A percentile compares a stretch with the other conserved stretches of the same genome.
Conservation (phyloP, 1,284 basidiomycete genomes). For the Salmacisia buchloeana region DNA sequence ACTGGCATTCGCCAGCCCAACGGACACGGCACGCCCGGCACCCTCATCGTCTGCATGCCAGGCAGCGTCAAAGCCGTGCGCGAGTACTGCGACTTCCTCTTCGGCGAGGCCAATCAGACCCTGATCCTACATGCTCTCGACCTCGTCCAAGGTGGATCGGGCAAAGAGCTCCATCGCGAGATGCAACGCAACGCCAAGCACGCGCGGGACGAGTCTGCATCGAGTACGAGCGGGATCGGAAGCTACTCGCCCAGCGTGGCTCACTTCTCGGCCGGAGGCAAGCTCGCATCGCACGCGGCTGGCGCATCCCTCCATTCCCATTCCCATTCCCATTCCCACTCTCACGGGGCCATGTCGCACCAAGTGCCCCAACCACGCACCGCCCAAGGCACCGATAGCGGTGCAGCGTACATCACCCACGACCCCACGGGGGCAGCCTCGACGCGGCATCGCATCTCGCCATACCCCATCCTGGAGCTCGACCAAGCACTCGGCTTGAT, state of each 20-base stretch:
- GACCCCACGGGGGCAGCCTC: constrained; percentile 58
- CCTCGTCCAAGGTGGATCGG: constrained; percentile 66
- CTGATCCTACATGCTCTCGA: constrained; percentile 69
- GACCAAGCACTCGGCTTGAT: constrained; percentile 63
- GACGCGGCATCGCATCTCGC: constrained; percentile 56
- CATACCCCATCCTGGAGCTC: constrained; percentile 67
- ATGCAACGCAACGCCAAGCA: constrained; percentile 15
- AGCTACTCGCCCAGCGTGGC: constrained; percentile 4
- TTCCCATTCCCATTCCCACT: constrained; percentile 11
- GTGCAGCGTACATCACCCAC: constrained; percentile 56
- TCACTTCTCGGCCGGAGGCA: constrained; percentile 7
- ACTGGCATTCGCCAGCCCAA: constrained; percentile 60
- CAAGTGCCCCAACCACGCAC: constrained; percentile 5
- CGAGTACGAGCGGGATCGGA: constrained; percentile 3
- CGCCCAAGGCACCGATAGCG: constrained; percentile 52
- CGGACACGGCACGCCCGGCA: constrained; percentile 53
- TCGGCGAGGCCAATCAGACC: constrained; percentile 51
- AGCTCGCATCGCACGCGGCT: background rate
- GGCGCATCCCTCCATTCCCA: constrained; percentile 9
- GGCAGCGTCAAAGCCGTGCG: constrained; percentile 77
- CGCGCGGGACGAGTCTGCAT: background rate
- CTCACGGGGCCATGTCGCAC: background rate
- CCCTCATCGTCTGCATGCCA: constrained; percentile 71
- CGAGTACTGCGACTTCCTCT: constrained; percentile 66
- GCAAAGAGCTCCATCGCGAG: constrained; percentile 58